Percentiles rank a stretch among this genome's conserved stretches.
phyloP scores from a whole-genome alignment of 305 asterid genomes.

The Fraxinus greggii region DNA sequence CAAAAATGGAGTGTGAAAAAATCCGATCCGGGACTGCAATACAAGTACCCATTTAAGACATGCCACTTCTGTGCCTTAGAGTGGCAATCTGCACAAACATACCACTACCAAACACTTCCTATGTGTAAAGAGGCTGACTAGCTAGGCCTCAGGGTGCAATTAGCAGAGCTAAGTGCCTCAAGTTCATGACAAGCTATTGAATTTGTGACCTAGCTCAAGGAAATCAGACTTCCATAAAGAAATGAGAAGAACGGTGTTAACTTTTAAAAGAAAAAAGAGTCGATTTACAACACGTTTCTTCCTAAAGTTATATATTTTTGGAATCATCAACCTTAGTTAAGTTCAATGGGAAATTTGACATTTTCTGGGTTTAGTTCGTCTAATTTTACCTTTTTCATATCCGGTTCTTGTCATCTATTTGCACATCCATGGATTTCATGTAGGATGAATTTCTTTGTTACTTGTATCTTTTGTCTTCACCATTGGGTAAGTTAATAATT shows the following conservation, averaged over 20 bases:
- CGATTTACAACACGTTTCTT: not conserved
- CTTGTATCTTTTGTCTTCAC: conserved; percentile 14
- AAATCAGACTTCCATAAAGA: not conserved
- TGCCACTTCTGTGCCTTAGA: not conserved
- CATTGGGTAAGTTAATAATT: conserved; percentile 4
- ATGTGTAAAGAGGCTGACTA: not conserved
- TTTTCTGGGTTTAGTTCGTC: not conserved
- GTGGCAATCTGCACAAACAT: not conserved
- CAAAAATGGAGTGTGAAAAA: not conserved
- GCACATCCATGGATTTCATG: not conserved
- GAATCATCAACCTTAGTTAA: conserved; percentile 16
- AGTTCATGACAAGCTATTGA: not conserved
- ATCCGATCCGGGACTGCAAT: not conserved
- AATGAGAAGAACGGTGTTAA: not conserved
- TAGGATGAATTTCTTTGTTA: not conserved
- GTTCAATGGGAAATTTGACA: conserved; percentile 8
- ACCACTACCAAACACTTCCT: not conserved
- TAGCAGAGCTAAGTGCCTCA: not conserved
- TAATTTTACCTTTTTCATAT: not conserved
- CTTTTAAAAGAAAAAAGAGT: not conserved
- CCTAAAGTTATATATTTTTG: not conserved
- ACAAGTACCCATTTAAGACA: not conserved
- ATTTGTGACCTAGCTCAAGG: not conserved
- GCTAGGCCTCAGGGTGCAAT: not conserved
- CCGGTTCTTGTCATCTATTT: not conserved